Evolutionary conservation across 768 basidiomycete species (phyloP).

Genomic region (Rhodotorula toruloides): DNA sequence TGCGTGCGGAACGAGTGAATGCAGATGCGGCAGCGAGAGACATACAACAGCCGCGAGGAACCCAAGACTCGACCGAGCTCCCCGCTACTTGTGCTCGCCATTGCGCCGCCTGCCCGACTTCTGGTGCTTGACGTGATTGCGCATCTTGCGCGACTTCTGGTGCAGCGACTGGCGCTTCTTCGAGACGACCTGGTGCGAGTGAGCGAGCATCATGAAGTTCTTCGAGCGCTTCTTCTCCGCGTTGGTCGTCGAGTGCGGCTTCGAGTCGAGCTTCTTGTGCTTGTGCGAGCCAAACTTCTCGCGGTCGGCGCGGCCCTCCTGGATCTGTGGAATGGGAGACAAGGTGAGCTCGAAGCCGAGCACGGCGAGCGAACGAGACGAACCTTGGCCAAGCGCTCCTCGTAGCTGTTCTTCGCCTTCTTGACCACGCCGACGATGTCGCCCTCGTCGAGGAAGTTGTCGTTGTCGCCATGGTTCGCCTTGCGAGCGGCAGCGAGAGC

Average conservation of each 20-base stretch:
- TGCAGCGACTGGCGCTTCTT: constrained; percentile 25
- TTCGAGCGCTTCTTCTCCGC: constrained; percentile 35
- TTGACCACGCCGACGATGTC: constrained; percentile 92
- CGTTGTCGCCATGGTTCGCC: constrained; percentile 44
- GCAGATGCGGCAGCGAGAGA: no score
- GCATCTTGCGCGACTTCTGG: constrained; percentile 26
- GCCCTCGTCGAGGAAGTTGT: constrained; percentile 64
- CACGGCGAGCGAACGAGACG: not conserved
- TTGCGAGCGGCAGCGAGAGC: constrained; percentile 69
- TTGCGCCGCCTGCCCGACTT: constrained; percentile 15
- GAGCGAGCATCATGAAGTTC: constrained; percentile 36
- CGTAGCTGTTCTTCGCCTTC: constrained; percentile 87
- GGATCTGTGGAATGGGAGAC: constrained; percentile 50
- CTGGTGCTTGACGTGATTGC: constrained; percentile 20
- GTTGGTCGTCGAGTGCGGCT: constrained; percentile 41
- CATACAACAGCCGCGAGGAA: not conserved
- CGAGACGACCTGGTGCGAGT: constrained; percentile 11
- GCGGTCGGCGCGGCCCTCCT: constrained; percentile 86
- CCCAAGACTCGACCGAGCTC: not conserved
- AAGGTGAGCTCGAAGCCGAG: not conserved
- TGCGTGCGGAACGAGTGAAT: no score
- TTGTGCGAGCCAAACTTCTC: constrained; percentile 68
- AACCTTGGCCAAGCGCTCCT: constrained; percentile 75
- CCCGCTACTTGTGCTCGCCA: constrained; percentile 10
- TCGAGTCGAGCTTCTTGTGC: constrained; percentile 41